Evolutionary conservation across 2,329 filamentous ascomycete species (phyloP).

Genomic region (Plectosphaerella plurivora): DNA sequence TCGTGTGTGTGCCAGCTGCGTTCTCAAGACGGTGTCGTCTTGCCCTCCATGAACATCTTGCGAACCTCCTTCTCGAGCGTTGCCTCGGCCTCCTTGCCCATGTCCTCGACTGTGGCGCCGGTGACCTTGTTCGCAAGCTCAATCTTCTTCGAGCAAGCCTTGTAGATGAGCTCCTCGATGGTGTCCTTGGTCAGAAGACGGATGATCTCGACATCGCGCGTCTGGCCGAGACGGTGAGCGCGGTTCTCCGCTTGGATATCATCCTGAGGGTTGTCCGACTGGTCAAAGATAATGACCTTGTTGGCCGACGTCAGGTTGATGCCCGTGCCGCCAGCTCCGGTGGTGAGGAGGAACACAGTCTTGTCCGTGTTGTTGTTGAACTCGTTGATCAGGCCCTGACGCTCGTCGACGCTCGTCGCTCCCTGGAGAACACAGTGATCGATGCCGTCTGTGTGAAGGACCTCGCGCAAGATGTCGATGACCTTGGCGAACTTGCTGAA

Average conservation of each 20-base stretch:
- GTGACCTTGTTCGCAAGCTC: constrained; percentile 68
- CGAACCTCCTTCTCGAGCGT: constrained; percentile 40
- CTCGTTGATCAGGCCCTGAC: constrained; percentile 82
- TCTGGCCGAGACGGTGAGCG: constrained; percentile 91
- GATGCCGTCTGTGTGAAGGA: constrained; percentile 69
- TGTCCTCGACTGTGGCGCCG: constrained; percentile 28
- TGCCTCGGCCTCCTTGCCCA: constrained; percentile 21
- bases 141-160: constrained; percentile 87
- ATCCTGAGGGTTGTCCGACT: constrained; percentile 95
- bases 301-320: constrained; percentile 95
- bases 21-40: constrained; percentile 30
- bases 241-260: constrained; percentile 98
- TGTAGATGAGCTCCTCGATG: constrained; percentile 90
- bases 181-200: constrained; percentile 75
- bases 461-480: constrained; percentile 83
- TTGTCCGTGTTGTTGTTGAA: constrained; percentile 75
- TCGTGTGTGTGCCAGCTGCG: too few species aligned
- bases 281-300: constrained; percentile 96
- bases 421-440: constrained; percentile 85
- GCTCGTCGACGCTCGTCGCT: constrained; percentile 72
- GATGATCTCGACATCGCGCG: constrained; percentile 83
- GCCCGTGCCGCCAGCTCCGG: constrained; percentile 90
- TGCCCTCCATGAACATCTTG: constrained; percentile 32
- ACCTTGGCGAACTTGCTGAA: constrained; percentile 93
- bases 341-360: constrained; percentile 88